Evolutionary conservation across 495 filamentous ascomycete species (phyloP), one percentile per base, ranked within the genome.

Genomic region (Hyaloscypha hepaticicola): DNA sequence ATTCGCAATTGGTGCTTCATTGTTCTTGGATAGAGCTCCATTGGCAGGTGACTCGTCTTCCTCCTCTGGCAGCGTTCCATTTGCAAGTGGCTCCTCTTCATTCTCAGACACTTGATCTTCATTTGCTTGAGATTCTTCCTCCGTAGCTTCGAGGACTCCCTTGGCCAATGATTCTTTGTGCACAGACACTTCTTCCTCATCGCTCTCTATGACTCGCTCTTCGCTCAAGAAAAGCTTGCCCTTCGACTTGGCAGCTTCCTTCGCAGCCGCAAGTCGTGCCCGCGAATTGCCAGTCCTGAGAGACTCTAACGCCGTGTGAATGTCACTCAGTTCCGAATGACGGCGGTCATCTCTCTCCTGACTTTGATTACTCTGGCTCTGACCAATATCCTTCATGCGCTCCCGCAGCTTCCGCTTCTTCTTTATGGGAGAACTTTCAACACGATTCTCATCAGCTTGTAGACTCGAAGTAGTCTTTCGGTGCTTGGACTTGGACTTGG

Each of bases 311-410:
- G 26, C 56, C 5, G 21, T 31, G 14, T 22, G 3, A 5, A 68
- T 14, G 29, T 69, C 64, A n/a, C 56, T 71, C 24, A 45, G 27
- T 4, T 62, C 38, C n/a, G 57, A 55, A 12, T 56, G 48, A 55
- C 33, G 58, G 50, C 63, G 61, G 8, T 65, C 62, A 31, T 68
- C 68, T 1, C 62, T 50, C 26, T 73, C 71, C 34, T 66, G 65
- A 4, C 70, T 66, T 29, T 60, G 65, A 16, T n/a, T n/a, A 58
- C 70, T 65, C 34, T 60, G 65, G 16, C 60, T 51, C 19, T 69
- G 65, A 19, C 62, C 66, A n/a, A 29, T 56, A 31, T 22, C 12
- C 38, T 61, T 66, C 60, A 58, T 64, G 29, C 57, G 34, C 2
- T 66, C 56, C 4, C 63, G 48, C 4, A 69, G 50, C 16, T 53